Percentiles rank a stretch among this genome's conserved stretches.
phyloP scores from a whole-genome alignment of 176 grass and related monocot genomes.

The Aegilops bicornis region DNA sequence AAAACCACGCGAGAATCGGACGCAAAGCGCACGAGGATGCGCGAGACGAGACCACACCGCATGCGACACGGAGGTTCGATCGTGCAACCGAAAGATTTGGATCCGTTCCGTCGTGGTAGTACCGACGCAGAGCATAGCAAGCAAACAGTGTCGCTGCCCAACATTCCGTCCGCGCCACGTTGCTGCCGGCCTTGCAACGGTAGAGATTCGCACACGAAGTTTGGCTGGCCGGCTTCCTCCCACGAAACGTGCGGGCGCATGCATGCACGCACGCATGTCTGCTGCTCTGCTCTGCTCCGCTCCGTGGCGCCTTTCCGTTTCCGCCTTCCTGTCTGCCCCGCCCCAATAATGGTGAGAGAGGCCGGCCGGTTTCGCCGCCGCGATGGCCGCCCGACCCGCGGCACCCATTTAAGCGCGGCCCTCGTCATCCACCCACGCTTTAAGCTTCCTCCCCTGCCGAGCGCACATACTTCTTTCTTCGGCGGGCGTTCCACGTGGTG shows the following conservation, averaged over 20 bases:
- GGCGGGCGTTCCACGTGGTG: slow-evolving; percentile 22
- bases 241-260: background rate
- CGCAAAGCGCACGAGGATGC: too few species aligned
- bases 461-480: background rate
- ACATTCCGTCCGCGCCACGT: background rate
- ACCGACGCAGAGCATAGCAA: background rate
- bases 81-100: background rate
- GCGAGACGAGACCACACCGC: too few species aligned
- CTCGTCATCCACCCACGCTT: background rate
- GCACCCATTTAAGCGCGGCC: slow-evolving; percentile 13
- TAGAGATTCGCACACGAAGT: background rate
- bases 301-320: background rate
- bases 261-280: background rate
- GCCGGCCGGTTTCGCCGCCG: slow-evolving; percentile 44
- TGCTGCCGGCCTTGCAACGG: background rate
- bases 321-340: background rate
- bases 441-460: background rate
- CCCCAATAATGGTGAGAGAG: slow-evolving; percentile 22
- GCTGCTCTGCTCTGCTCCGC: background rate
- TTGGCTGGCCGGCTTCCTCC: background rate
- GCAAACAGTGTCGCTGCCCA: background rate
- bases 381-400: background rate
- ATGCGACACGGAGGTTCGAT: background rate
- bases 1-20: too few species aligned
- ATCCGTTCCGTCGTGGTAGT: background rate